phyloP scores from a whole-genome alignment of 2,329 filamentous ascomycete species.

The Juglanconis juglandina region DNA sequence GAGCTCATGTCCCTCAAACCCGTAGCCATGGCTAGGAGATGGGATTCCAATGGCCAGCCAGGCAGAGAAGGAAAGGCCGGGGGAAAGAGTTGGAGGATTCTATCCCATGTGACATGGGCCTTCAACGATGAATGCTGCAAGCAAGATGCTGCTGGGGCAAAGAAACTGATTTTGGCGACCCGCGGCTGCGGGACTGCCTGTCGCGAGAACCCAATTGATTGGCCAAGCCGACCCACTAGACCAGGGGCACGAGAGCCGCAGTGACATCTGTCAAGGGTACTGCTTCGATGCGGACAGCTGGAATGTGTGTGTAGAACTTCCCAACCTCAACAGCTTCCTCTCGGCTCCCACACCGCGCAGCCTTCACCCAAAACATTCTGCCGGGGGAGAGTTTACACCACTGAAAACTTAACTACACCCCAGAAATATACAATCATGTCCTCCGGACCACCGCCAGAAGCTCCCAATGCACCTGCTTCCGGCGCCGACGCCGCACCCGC shows the following conservation, averaged over 20 bases:
- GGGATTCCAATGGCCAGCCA: neutral
- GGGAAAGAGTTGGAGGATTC: no score
- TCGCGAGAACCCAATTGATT: neutral
- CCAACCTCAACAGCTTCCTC: neutral
- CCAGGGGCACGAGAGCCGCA: constrained; percentile 10
- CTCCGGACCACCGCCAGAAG: constrained; percentile 18
- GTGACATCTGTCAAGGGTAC: constrained; percentile 12
- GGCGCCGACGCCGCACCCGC: constrained; percentile 25
- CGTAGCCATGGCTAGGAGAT: constrained; percentile 10
- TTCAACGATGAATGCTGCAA: no score
- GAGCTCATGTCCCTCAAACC: neutral
- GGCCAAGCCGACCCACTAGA: constrained; percentile 11
- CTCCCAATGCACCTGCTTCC: constrained; percentile 25
- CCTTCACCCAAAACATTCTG: neutral
- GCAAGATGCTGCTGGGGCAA: neutral
- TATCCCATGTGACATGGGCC: no score
- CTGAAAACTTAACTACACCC: neutral
- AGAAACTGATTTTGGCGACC: neutral
- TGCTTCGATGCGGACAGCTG: constrained; percentile 17
- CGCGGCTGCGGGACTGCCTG: neutral
- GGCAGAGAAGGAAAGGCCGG: no score
- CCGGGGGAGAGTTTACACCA: constrained; percentile 10
- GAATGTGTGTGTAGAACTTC: constrained; percentile 6
- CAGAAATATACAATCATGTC: constrained; percentile 17
- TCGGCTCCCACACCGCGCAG: neutral